Evolutionary conservation across 129 eudicot genomes (phyloP), one percentile per base, ranked within the genome.

Genomic region (Silybum marianum): DNA sequence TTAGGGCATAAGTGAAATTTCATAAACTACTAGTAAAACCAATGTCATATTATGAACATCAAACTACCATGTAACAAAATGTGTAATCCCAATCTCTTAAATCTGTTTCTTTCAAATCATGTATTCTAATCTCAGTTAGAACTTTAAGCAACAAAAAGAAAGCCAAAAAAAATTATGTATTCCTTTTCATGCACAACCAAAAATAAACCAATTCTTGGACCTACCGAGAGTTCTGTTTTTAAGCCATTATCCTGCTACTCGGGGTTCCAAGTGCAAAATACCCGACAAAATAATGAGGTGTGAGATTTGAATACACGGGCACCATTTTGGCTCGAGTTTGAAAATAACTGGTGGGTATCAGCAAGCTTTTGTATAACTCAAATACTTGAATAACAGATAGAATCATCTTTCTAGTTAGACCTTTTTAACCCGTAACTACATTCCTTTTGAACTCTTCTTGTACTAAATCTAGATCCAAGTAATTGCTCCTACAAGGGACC

Each of bases 341-440:
- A 38, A 72, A 23, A 26, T 30, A 60, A 10, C 12, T 46, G 40
- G 19, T 62, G 63, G 11, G 63, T 36, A 51, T 70, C 72, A 62
- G 16, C 16, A 72, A 8, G 30, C 30, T 82, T 22, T 73, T 86
- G 3, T 90, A 90, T 24, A 88, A 71, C 25, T 88, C 81, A 66
- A 80, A 86, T 23, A 92, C 84, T 76, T 78, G 82, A 42, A 88
- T 90, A 11, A 92, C 63, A 14, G 85, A 63, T 25, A 92, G 42
- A 13, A 65, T 63, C n/a, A 92, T 51, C 51, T 58, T 85, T 70
- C 97, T 92, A 0, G 30, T 22, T 63, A 83, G 80, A 32, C 89
- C 92, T 73, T 82, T 78, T 65, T 78, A 80, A n/a, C 85, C 88
- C 2, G 5, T 83, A 25, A 46, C 71, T 23, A 88, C 68, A 40